phyloP scores from a whole-genome alignment of 179 eudicot genomes.

The Carnegiea gigantea region DNA sequence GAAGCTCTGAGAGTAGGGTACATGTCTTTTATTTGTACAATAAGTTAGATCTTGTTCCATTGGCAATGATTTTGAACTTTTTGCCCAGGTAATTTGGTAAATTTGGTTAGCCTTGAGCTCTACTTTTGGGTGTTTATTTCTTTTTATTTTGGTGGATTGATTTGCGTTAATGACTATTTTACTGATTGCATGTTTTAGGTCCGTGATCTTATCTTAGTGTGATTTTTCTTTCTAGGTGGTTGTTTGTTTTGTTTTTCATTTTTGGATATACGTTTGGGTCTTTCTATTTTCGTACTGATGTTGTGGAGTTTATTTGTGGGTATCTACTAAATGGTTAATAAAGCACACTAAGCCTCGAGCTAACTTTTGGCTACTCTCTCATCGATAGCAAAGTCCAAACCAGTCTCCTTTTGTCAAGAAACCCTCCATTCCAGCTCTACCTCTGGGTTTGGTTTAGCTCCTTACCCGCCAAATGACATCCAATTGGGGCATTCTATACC shows the following conservation, averaged over 20 bases:
- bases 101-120: neutral
- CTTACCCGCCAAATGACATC: too few species aligned
- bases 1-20: slow-evolving; percentile 87
- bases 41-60: slow-evolving; percentile 75
- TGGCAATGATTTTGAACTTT: slow-evolving; percentile 81
- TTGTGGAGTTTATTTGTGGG: neutral
- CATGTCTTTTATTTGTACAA: slow-evolving; percentile 81
- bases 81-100: slow-evolving; percentile 51
- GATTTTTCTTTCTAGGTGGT: neutral
- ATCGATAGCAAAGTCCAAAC: too few species aligned
- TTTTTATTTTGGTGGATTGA: neutral
- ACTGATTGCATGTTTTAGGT: neutral
- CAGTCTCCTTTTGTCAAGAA: too few species aligned
- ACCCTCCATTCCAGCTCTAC: too few species aligned
- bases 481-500: too few species aligned
- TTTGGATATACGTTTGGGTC: neutral
- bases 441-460: too few species aligned
- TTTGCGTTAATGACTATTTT: neutral
- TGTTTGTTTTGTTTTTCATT: neutral
- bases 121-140: neutral
- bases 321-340: neutral
- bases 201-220: neutral
- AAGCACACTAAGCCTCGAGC: too few species aligned
- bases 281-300: neutral
- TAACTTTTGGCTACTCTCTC: too few species aligned